These are phyloP conservation scores for Escovopsis sp. DNA, from an alignment of 2,329 filamentous ascomycete species.

Conservation along the genomic window DNA sequence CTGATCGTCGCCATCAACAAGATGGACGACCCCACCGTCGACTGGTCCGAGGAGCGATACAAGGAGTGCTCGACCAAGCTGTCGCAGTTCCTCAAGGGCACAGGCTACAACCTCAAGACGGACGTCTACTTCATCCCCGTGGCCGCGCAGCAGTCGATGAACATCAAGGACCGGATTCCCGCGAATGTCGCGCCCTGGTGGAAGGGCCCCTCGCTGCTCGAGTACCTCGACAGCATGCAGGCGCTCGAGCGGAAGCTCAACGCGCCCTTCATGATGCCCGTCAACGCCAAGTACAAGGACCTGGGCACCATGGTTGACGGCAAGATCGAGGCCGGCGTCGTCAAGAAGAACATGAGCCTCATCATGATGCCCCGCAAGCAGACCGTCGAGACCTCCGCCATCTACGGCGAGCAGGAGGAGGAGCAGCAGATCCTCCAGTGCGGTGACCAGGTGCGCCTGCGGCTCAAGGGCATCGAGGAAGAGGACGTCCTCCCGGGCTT, in stretches of 20 bases:
- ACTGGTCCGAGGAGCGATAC: constrained; percentile 89
- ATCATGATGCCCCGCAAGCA: constrained; percentile 95
- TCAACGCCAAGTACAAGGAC: constrained; percentile 91
- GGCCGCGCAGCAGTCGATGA: constrained; percentile 70
- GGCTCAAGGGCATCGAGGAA: constrained; percentile 88
- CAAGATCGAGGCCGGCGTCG: constrained; percentile 86
- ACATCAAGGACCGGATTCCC: constrained; percentile 79
- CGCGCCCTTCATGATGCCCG: constrained; percentile 98
- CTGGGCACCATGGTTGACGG: constrained; percentile 97
- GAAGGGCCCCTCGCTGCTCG: constrained; percentile 75
- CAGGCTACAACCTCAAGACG: constrained; percentile 87
- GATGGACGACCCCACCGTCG: constrained; percentile 95
- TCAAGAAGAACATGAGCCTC: constrained; percentile 76
- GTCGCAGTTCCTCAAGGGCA: constrained; percentile 70
- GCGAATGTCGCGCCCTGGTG: constrained; percentile 69
- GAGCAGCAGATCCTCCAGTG: constrained; percentile 70
- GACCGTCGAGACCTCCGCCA: constrained; percentile 61
- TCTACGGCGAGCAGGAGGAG: constrained; percentile 94
- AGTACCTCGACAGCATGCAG: constrained; percentile 90
- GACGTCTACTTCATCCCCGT: constrained; percentile 95
- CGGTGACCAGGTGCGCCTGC: constrained; percentile 86
- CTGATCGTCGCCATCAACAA: constrained; percentile 93
- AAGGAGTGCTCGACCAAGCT: constrained; percentile 89
- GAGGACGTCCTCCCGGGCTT: constrained; percentile 94
- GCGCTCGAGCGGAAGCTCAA: constrained; percentile 90